A percentile compares a stretch with the other conserved stretches of the same genome.
Conservation (phyloP, 139 green algal species). For the Klebsormidium nitens region DNA sequence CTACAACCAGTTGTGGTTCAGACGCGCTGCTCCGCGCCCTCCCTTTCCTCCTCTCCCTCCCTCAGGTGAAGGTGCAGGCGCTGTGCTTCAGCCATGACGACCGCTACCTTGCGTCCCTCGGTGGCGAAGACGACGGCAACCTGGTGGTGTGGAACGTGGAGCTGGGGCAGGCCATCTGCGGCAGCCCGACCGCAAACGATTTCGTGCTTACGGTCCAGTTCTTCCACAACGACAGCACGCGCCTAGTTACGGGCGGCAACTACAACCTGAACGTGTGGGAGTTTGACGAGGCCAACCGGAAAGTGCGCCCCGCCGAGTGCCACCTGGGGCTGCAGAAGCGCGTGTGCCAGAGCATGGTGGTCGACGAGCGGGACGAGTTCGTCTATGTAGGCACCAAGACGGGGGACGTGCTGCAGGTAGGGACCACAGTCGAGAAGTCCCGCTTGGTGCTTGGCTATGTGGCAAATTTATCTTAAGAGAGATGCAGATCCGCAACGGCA, state of each 20-base stretch:
- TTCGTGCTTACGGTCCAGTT: conserved; percentile 64
- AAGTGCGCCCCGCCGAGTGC: conserved; percentile 51
- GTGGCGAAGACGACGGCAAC: conserved; percentile 75
- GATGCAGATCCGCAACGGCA: no score
- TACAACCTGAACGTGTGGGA: conserved; percentile 67
- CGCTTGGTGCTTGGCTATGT: no score
- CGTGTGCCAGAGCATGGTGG: conserved; percentile 52
- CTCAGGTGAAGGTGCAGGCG: conserved; percentile 74
- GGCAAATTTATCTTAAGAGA: no score
- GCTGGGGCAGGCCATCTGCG: conserved; percentile 69
- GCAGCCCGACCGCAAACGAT: conserved; percentile 58
- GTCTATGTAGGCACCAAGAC: conserved; percentile 64
- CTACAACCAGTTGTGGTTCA: no score
- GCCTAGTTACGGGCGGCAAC: conserved; percentile 64
- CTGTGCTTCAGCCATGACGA: conserved; percentile 67
- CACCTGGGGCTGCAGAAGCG: conserved; percentile 66
- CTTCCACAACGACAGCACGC: conserved; percentile 59
- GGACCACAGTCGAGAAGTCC: no score
- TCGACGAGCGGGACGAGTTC: conserved; percentile 62
- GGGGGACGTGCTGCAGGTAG: conserved; percentile 67
- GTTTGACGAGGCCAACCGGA: conserved; percentile 62
- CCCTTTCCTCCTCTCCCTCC: no score
- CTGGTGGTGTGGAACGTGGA: conserved; percentile 81
- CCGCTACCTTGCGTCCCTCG: conserved; percentile 63
- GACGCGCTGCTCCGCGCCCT: no score